Percentiles rank a stretch among this genome's conserved stretches.
Evolutionary conservation across 1,284 basidiomycete species (phyloP).

Genomic region (Boletus semigastroideus): DNA sequence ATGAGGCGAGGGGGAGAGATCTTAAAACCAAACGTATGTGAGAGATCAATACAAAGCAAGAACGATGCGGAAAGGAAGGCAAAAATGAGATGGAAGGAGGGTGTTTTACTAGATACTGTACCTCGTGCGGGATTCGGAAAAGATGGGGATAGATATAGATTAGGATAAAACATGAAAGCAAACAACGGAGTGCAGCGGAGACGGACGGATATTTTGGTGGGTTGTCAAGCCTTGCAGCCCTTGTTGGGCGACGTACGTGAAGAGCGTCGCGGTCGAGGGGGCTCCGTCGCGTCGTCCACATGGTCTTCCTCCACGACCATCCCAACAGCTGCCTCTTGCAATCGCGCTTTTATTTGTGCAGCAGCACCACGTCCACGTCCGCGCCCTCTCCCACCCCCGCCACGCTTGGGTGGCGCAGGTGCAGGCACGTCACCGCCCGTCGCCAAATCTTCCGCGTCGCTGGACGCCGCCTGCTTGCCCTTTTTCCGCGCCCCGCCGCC

Average conservation of each 20-base stretch:
- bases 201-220: background rate
- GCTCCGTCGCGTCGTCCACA: conserved; percentile 22
- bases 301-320: conserved; percentile 35
- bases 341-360: conserved; percentile 15
- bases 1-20: too few species aligned
- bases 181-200: too few species aligned
- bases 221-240: conserved; percentile 12
- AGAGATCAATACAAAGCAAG: too few species aligned
- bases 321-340: conserved; percentile 27
- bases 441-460: conserved; percentile 19
- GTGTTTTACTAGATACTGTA: too few species aligned
- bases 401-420: conserved; percentile 17
- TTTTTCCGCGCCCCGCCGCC: conserved; percentile 21
- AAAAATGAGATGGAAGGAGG: too few species aligned
- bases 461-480: conserved; percentile 17
- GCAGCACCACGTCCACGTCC: conserved; percentile 21
- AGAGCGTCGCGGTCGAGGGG: conserved; percentile 27
- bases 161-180: too few species aligned
- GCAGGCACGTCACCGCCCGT: conserved; percentile 8
- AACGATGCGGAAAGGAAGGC: too few species aligned
- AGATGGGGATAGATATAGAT: too few species aligned
- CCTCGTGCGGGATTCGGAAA: too few species aligned
- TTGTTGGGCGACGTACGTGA: conserved; percentile 26
- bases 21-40: too few species aligned
- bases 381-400: conserved; percentile 19